These are phyloP conservation scores for Chaetomium globosum DNA, from an alignment of 2,329 filamentous ascomycete genomes.

Conservation along the genomic window DNA sequence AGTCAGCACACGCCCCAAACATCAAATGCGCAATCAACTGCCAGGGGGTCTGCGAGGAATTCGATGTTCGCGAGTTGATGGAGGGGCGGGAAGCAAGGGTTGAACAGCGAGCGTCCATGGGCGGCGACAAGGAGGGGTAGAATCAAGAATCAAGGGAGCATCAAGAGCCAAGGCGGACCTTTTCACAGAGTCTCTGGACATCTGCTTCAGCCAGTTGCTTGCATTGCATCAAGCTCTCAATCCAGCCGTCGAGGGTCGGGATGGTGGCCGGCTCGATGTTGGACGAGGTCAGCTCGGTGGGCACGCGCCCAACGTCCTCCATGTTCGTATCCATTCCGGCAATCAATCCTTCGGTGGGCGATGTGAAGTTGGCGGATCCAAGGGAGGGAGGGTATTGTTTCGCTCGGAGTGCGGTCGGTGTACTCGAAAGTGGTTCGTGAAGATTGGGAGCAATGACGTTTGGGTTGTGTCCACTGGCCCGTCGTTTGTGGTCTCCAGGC, in stretches of 20 bases:
- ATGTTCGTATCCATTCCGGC: slow-evolving; percentile 90
- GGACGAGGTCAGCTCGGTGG: slow-evolving; percentile 74
- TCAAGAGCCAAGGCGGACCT: slow-evolving; percentile 62
- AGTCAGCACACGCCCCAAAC: slow-evolving; percentile 41
- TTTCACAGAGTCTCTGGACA: slow-evolving; percentile 95
- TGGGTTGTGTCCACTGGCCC: slow-evolving; percentile 28
- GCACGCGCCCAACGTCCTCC: slow-evolving; percentile 92
- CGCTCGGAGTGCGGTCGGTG: slow-evolving; percentile 4
- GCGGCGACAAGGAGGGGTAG: slow-evolving; percentile 4
- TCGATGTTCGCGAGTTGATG: neutral
- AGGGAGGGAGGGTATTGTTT: slow-evolving; percentile 29
- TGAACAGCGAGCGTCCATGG: neutral
- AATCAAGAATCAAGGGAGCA: neutral
- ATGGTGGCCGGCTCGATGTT: slow-evolving; percentile 79
- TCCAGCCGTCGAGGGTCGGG: slow-evolving; percentile 94
- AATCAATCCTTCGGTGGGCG: slow-evolving; percentile 22
- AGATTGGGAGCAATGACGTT: slow-evolving; percentile 36
- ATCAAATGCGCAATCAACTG: slow-evolving; percentile 37
- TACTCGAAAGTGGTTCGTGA: slow-evolving; percentile 17
- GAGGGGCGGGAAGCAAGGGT: neutral
- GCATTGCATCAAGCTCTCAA: slow-evolving; percentile 96
- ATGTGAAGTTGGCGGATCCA: slow-evolving; percentile 19
- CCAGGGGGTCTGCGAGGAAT: neutral
- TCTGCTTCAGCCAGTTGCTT: slow-evolving; percentile 95
- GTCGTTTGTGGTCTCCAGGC: slow-evolving; percentile 29